Percentiles rank a stretch among this genome's conserved stretches.
Conservation (phyloP, 495 filamentous ascomycete species). For the Letharia lupina region DNA sequence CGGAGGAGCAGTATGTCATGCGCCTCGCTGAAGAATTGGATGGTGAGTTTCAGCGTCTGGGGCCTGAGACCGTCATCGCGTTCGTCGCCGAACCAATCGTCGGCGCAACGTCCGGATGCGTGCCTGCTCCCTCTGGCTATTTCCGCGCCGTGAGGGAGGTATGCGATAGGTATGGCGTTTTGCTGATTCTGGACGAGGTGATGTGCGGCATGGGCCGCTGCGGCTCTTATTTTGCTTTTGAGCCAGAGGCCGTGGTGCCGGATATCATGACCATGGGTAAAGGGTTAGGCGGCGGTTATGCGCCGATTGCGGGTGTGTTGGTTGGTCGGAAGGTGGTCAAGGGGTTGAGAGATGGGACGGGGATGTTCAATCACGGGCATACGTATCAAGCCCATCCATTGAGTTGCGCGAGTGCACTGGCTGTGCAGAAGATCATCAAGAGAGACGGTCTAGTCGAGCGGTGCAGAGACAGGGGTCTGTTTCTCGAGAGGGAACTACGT, state of each 20-base stretch:
- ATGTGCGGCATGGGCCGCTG: conserved; percentile 72
- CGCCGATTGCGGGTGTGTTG: conserved; percentile 53
- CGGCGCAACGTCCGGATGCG: conserved; percentile 54
- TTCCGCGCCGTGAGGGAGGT: conserved; percentile 53
- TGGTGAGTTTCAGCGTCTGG: conserved; percentile 62
- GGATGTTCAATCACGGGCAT: conserved; percentile 48
- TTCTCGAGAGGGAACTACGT: conserved; percentile 35
- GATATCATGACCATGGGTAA: conserved; percentile 68
- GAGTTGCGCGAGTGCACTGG: conserved; percentile 47
- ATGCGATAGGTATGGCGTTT: conserved; percentile 55
- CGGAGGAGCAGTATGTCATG: conserved; percentile 44
- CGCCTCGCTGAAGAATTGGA: conserved; percentile 62
- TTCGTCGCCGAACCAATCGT: conserved; percentile 66
- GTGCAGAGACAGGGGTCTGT: conserved; percentile 38
- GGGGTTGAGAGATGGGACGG: conserved; percentile 46
- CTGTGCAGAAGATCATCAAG: conserved; percentile 45
- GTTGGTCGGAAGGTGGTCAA: conserved; percentile 46
- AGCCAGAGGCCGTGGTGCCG: conserved; percentile 52
- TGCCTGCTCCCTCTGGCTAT: conserved; percentile 56
- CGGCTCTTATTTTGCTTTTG: conserved; percentile 61
- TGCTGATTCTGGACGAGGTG: conserved; percentile 68
- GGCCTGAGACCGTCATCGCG: conserved; percentile 62
- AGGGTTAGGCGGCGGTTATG: conserved; percentile 58
- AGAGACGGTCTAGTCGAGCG: conserved; percentile 43
- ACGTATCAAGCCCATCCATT: conserved; percentile 54